Evolutionary conservation across 163 green algal species (phyloP).

Genomic region (Volvox carteri): DNA sequence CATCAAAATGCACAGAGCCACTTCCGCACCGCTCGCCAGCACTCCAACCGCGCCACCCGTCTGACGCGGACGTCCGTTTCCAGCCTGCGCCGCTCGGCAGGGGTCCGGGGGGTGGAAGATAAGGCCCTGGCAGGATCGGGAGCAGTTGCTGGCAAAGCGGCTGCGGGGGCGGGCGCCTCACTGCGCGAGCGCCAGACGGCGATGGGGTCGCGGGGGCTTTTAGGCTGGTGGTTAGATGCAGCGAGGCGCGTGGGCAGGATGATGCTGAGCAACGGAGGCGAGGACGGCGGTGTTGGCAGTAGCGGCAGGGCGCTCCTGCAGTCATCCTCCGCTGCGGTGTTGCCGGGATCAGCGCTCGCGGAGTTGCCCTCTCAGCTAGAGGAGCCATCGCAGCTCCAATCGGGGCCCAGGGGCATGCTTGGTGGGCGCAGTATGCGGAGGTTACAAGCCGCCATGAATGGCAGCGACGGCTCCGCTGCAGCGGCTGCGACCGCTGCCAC

Average conservation of each 20-base stretch:
- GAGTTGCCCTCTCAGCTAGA: no score
- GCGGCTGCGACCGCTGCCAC: neutral
- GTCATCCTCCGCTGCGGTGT: neutral
- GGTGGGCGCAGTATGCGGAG: conserved; percentile 25
- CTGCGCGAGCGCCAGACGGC: neutral
- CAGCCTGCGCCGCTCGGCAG: neutral
- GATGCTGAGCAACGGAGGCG: neutral
- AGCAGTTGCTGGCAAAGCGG: neutral
- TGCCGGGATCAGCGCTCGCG: no score
- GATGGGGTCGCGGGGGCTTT: neutral
- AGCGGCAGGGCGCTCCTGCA: neutral
- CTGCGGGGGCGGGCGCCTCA: neutral
- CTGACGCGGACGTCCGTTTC: neutral
- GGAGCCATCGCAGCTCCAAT: no score
- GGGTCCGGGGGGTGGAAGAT: neutral
- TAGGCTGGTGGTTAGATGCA: neutral
- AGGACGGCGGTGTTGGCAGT: neutral
- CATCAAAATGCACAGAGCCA: neutral
- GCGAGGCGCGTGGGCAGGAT: neutral
- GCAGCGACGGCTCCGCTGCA: neutral
- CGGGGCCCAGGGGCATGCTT: no score
- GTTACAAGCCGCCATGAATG: neutral
- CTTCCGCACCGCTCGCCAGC: neutral
- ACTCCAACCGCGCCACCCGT: neutral
- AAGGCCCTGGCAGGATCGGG: neutral